Conservation (phyloP, 2,329 filamentous ascomycete species). For the Cercospora brassicicola region DNA sequence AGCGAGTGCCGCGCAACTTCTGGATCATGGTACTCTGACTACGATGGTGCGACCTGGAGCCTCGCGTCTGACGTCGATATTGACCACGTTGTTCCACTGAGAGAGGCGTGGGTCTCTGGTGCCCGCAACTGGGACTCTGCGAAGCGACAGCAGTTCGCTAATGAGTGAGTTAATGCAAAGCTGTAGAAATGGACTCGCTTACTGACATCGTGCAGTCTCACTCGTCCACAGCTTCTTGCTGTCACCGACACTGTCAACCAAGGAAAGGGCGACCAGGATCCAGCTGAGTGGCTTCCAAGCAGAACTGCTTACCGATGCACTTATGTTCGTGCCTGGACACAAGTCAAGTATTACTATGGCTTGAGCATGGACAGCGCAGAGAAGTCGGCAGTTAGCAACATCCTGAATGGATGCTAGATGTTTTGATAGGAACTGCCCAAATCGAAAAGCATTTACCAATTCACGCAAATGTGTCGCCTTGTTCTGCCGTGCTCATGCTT, state of each 20-base stretch:
- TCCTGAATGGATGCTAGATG: constrained; percentile 64
- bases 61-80: constrained; percentile 71
- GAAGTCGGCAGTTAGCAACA: constrained; percentile 50
- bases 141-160: constrained; percentile 69
- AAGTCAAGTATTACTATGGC: constrained; percentile 71
- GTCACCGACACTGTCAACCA: constrained; percentile 77
- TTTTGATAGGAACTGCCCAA: not conserved
- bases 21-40: constrained; percentile 70
- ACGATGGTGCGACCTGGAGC: constrained; percentile 71
- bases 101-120: constrained; percentile 54
- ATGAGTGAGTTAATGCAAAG: constrained; percentile 24
- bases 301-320: constrained; percentile 71
- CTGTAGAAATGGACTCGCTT: not conserved
- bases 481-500: not conserved
- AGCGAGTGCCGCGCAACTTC: constrained; percentile 62
- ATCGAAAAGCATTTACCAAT: not conserved
- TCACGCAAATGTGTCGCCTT: not conserved
- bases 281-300: constrained; percentile 75
- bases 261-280: constrained; percentile 68
- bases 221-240: constrained; percentile 72
- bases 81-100: constrained; percentile 78
- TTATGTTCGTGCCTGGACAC: constrained; percentile 74
- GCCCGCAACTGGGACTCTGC: constrained; percentile 70
- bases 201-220: constrained; percentile 56
- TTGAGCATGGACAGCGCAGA: constrained; percentile 70